A percentile compares a stretch with the other conserved stretches of the same genome.
Evolutionary conservation across 345 rosid species (phyloP).

Genomic region (Gossypium mustelinum): DNA sequence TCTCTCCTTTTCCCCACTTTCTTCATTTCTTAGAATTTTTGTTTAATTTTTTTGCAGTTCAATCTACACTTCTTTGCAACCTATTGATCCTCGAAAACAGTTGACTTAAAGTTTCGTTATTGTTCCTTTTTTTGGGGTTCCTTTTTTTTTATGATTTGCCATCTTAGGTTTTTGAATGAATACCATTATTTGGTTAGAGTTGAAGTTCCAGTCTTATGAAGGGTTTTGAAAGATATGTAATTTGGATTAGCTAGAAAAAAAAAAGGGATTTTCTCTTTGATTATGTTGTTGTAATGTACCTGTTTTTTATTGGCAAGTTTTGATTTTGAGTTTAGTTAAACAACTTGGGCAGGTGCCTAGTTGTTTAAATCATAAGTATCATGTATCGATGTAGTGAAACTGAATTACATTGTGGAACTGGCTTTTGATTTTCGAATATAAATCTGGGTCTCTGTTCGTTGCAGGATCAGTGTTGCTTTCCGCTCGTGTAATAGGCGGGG

Average conservation of each 20-base stretch:
- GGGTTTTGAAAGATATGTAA: not conserved
- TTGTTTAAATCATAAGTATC: not conserved
- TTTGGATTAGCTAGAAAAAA: not conserved
- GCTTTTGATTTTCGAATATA: not conserved
- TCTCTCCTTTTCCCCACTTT: not conserved
- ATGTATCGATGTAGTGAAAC: not conserved
- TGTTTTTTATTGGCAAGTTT: not conserved
- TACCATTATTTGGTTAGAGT: not conserved
- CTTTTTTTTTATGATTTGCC: not conserved
- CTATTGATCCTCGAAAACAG: not conserved
- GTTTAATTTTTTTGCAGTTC: not conserved
- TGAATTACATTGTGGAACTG: not conserved
- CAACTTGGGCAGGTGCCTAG: not conserved
- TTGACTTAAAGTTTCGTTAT: not conserved
- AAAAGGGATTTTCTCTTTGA: not conserved
- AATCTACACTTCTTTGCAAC: not conserved
- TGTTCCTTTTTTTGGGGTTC: not conserved
- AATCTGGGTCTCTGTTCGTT: slow-evolving; percentile 20
- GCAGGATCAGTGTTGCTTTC: slow-evolving; percentile 24
- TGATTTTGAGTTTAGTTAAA: not conserved
- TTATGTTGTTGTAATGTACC: not conserved
- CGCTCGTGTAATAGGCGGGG: slow-evolving; percentile 1
- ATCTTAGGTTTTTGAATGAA: not conserved
- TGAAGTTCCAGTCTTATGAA: not conserved
- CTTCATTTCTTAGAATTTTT: not conserved